Base-by-base conservation (phyloP, 768 basidiomycete species). In the Mycena alexandri region DNA sequence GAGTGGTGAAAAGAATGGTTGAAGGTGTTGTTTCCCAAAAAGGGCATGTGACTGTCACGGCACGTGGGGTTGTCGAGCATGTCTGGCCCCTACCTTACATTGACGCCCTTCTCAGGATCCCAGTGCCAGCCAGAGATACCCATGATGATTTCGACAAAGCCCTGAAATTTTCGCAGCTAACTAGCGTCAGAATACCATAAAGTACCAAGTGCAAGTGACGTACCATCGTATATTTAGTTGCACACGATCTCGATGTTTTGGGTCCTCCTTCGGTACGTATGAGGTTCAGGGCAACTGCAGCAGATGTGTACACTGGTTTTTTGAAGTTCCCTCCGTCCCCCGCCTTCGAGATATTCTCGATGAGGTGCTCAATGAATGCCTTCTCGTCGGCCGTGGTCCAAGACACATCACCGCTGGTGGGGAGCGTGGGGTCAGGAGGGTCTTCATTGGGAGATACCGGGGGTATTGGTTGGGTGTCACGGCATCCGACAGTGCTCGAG, bases 211-310 rank as follows among this genome's bases (percentile, higher is more conserved):
- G n/a, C n/a, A n/a, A n/a, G n/a, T n/a, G n/a, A 22, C 34, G 52
- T 13, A 53, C 52, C 33, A 14, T 6, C 11, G 2, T 17, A n/a
- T 53, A 53, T 53, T 53, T 53, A n/a, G 10, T 11, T 10, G 5
- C 5, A 14, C 52, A 53, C 7, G 34, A 53, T 34, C 34, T 34
- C 29, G n/a, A 34, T 9, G 52, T 53, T 53, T 53, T 53, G 6
- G 52, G 52, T 5, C 52, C 52, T 16, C 52, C 52, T 16, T 38
- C n/a, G 52, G 52, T 53, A 2, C 52, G 52, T 17, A 36, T 33
- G 4, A 12, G 5, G 10, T 53, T 33, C 33, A 53, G 8, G 2
- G 10, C 33, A 3, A 14, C 19, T 3, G 52, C 52, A n/a, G 29
- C 52, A 17, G 29, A 11, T 2, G 17, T 16, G 9, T 34, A 36